phyloP scores from a whole-genome alignment of 352 stramenopile genomes.

The Phytophthora podocarpi region DNA sequence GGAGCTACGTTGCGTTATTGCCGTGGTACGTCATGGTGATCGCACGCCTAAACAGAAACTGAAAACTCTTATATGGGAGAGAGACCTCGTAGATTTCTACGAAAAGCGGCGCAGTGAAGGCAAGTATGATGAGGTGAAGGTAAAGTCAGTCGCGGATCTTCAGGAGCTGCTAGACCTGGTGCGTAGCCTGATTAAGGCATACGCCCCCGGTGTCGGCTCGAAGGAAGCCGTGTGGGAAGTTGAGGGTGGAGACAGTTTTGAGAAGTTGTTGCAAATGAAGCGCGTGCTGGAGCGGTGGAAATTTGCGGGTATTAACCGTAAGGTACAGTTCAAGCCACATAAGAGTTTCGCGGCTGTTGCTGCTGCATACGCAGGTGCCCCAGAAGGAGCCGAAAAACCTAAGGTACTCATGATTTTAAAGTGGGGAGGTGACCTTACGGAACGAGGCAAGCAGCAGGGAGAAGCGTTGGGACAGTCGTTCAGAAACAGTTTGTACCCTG shows the following conservation, averaged over 20 bases:
- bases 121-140: slow-evolving; percentile 87
- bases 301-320: slow-evolving; percentile 98
- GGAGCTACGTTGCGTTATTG: slow-evolving; percentile 98
- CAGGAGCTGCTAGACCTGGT: slow-evolving; percentile 84
- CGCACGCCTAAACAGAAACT: slow-evolving; percentile 99
- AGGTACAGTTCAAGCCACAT: slow-evolving; percentile 91
- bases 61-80: slow-evolving; percentile 92
- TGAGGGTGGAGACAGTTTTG: slow-evolving; percentile 87
- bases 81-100: slow-evolving; percentile 87
- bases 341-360: slow-evolving; percentile 55
- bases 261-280: slow-evolving; percentile 95
- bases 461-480: slow-evolving; percentile 95
- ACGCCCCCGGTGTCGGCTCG: slow-evolving; percentile 74
- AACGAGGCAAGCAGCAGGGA: slow-evolving; percentile 96
- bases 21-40: slow-evolving; percentile 98
- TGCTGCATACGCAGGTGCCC: slow-evolving; percentile 26
- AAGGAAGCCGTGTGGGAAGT: slow-evolving; percentile 88
- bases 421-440: slow-evolving; percentile 99
- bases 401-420: slow-evolving; percentile 99
- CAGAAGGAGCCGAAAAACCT: slow-evolving; percentile 53
- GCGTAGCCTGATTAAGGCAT: slow-evolving; percentile 82
- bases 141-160: slow-evolving; percentile 81
- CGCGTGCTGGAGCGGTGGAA: slow-evolving; percentile 97
- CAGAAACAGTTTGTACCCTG: slow-evolving; percentile 88
- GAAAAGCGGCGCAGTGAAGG: slow-evolving; percentile 66